These are phyloP conservation scores for Apiospora koreana DNA, from an alignment of 2,329 filamentous ascomycete genomes.

Conservation along the genomic window DNA sequence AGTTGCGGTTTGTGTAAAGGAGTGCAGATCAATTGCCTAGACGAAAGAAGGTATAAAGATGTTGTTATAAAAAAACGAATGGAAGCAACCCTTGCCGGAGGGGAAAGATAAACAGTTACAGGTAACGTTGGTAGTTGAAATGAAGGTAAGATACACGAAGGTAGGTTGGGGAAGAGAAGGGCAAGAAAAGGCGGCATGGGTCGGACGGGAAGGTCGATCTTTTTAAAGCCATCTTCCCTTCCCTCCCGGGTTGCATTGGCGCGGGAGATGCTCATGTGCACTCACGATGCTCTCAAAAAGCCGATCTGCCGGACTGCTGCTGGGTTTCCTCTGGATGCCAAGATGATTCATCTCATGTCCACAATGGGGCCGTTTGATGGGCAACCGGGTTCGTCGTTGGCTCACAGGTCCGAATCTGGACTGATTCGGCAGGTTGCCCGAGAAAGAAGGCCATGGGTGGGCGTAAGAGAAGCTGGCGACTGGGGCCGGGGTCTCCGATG, in stretches of 20 bases:
- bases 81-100: constrained; percentile 18
- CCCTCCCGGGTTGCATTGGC: neutral
- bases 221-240: neutral
- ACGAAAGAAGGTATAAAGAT: constrained; percentile 10
- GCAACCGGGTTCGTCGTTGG: neutral
- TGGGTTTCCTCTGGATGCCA: neutral
- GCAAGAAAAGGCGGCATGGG: constrained; percentile 11
- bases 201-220: neutral
- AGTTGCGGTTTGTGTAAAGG: neutral
- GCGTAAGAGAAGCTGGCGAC: neutral
- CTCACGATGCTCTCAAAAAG: neutral
- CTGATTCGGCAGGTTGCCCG: constrained; percentile 5
- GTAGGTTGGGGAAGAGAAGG: neutral
- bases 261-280: neutral
- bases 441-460: neutral
- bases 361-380: constrained; percentile 1
- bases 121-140: constrained; percentile 8
- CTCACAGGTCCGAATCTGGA: neutral
- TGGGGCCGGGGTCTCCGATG: neutral
- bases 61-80: constrained; percentile 9
- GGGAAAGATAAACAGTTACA: constrained; percentile 11
- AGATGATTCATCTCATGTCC: neutral
- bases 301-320: neutral
- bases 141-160: constrained; percentile 8
- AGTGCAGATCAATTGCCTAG: neutral